Evolutionary conservation across 345 rosid species (phyloP), one percentile per base, ranked within the genome.

Genomic region (Rubroshorea leprosula): DNA sequence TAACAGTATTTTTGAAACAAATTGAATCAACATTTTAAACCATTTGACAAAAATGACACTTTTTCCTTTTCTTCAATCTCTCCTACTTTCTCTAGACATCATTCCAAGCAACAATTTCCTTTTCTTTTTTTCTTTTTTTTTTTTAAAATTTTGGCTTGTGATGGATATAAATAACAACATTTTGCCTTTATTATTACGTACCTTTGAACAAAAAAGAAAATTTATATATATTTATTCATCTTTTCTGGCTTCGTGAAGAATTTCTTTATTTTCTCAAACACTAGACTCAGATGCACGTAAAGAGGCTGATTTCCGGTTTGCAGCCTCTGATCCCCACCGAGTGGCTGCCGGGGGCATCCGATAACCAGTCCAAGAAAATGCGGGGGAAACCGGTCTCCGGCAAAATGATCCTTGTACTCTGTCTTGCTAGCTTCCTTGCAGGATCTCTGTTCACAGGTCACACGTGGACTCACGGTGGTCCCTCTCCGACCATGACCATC

Each of bases 351-450:
- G 59, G 67, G 39, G 49, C 45, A 50, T 16, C 78, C 1, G 41
- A 67, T 1, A 67, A 55, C 46, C 69, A 72, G 56, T 20, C 61
- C 55, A 54, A 62, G 51, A 80, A 75, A 70, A 90, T 84, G 97
- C 75, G 88, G 66, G 82, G 76, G 18, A 90, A 83, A 69, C 76
- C 80, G 19, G 64, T 71, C 60, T 78, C 93, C 0, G 88, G 85
- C 35, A 87, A 84, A 75, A 73, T 77, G n/a, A 73, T 84, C 53
- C 60, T 81, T 20, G 76, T 72, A 14, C 62, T 83, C 11, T 90
- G 95, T 62, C 66, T 83, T 1, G 85, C 81, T 0, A 73, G 90
- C 78, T 90, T 90, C 68, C 79, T 87, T 27, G 87, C 82, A 3
- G 95, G 97, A 9, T 81, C 93, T 2, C 64, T 90, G 23, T 78